Base-by-base conservation (phyloP, 1,284 basidiomycete genomes). In the Uromyces viciae-fabae region DNA sequence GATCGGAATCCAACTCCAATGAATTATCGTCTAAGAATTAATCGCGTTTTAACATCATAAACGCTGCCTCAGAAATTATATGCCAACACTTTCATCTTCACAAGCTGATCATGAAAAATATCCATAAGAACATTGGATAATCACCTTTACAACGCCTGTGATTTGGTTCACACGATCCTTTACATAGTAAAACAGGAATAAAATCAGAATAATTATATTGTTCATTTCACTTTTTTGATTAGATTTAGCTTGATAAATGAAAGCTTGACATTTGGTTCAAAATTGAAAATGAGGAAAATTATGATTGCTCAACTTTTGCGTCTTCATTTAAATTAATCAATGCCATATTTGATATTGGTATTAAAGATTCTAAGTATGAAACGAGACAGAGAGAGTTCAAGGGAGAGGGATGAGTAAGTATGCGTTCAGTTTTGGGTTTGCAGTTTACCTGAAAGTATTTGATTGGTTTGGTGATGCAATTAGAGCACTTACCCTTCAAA, bases 1-100 rank as follows among this genome's bases (percentile, higher is more conserved):
- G 36, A 73, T 73, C 31, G 71, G 71, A 38, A 73, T 73, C 71
- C 71, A 73, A 42, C 46, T 73, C 71, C 71, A 73, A 33, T 73
- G 71, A 11, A 73, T 46, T 9, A 73, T 73, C 33, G 71, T 73
- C 71, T 73, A 49, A 22, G 28, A 38, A 72, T 2, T 3, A 22
- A 36, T 19, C 38, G n/a, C 64, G 14, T 36, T 11, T 17, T 33
- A 17, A 71, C 25, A 52, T 66, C 2, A 64, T 64, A 38, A 31
- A 64, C 25, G 40, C 9, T 40, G 17, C 62, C 33, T n/a, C 7
- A n/a, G n/a, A 64, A 64, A 64, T 38, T 8, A 8, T 31, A 7
- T 11, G 54, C 49, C 66, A 69, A 43, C 49, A n/a, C 46, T 46
- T 43, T 69, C 31, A 28, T n/a, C 19, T 58, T 58, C 9, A 8